Conservation (phyloP, 805 yeast genomes). For the Wickerhamomyces bovis region DNA sequence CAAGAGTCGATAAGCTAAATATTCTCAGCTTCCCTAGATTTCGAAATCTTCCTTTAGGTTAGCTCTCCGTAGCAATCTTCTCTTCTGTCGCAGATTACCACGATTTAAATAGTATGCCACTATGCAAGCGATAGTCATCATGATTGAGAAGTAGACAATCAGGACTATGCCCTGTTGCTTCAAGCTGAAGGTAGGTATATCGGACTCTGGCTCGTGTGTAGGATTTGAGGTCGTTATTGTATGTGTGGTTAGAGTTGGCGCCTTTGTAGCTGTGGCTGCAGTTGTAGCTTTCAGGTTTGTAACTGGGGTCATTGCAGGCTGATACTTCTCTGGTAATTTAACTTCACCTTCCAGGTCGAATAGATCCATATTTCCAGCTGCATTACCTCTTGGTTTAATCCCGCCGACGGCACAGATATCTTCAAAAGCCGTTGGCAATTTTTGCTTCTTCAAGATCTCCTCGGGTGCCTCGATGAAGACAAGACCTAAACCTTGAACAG, state of each 20-base stretch:
- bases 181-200: conserved; percentile 8
- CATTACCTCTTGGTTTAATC: conserved; percentile 54
- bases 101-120: conserved; percentile 2
- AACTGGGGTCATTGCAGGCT: background rate
- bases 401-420: conserved; percentile 42
- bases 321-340: background rate
- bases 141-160: conserved; percentile 28
- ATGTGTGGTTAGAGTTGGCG: background rate
- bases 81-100: background rate
- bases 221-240: too few species aligned
- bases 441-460: conserved; percentile 34
- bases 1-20: background rate
- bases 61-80: background rate
- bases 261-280: background rate
- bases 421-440: conserved; percentile 39
- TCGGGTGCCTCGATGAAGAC: conserved; percentile 68
- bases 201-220: background rate
- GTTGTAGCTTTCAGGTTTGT: background rate
- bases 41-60: background rate
- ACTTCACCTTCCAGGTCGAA: conserved; percentile 44
- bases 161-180: conserved; percentile 19
- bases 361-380: conserved; percentile 59
- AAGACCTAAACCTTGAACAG: conserved; percentile 73
- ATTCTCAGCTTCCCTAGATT: background rate
- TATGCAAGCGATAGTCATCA: conserved; percentile 9